phyloP scores from a whole-genome alignment of 331 rosid genomes.

The Phaseolus coccineus region DNA sequence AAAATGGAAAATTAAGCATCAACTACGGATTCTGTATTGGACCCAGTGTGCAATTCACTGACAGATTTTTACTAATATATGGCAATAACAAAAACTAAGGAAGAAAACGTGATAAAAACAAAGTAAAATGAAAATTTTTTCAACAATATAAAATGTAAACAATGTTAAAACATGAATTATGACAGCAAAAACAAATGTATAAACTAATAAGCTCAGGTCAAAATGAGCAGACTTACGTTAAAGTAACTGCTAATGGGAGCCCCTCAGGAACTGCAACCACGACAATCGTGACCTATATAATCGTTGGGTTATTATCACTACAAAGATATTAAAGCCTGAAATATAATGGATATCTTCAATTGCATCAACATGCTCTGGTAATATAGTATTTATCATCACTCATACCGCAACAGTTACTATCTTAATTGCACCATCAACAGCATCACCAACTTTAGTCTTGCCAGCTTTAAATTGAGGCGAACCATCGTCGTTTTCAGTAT shows the following conservation, averaged over 20 bases:
- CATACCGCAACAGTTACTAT: slow-evolving; percentile 96
- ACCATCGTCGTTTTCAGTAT: slow-evolving; percentile 60
- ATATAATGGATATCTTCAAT: neutral
- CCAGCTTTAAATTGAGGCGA: slow-evolving; percentile 62
- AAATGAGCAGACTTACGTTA: slow-evolving; percentile 70
- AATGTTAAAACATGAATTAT: neutral
- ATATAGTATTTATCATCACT: slow-evolving; percentile 17
- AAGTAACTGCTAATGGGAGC: slow-evolving; percentile 96
- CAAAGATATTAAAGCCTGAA: slow-evolving; percentile 15
- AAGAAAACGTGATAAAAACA: neutral
- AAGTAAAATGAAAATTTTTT: slow-evolving; percentile 5
- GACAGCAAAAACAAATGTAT: neutral
- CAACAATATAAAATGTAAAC: slow-evolving; percentile 6
- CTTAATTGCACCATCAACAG: slow-evolving; percentile 86
- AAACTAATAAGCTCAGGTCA: slow-evolving; percentile 14
- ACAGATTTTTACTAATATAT: neutral
- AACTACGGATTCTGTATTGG: neutral
- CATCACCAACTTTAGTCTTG: slow-evolving; percentile 71
- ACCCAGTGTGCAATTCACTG: neutral
- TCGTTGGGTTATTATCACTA: slow-evolving; percentile 34
- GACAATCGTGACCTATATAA: slow-evolving; percentile 89
- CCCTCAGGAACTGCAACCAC: slow-evolving; percentile 99
- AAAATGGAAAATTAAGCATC: slow-evolving; percentile 18
- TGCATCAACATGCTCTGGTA: slow-evolving; percentile 20
- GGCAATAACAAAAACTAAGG: neutral